Percentiles rank a stretch among this genome's conserved stretches.
Conservation (phyloP, 2,329 filamentous ascomycete species). For the Aureobasidium sp. region DNA sequence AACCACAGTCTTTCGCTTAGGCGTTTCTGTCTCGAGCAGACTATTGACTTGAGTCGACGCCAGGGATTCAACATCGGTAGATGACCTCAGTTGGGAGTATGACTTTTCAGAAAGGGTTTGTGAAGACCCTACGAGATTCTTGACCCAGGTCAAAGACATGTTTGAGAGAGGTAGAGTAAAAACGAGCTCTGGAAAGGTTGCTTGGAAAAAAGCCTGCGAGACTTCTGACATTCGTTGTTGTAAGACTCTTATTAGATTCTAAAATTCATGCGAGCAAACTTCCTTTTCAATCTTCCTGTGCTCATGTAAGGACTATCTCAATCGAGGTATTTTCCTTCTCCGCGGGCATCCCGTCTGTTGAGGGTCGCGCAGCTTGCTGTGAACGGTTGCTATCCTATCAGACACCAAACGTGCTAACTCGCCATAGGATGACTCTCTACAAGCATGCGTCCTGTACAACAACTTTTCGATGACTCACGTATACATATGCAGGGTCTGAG, state of each 20-base stretch:
- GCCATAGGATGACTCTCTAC: not conserved
- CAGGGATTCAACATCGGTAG: conserved; percentile 11
- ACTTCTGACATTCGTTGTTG: not conserved
- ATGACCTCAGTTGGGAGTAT: not conserved
- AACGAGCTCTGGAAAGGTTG: not conserved
- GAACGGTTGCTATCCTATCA: not conserved
- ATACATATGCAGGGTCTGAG: not conserved
- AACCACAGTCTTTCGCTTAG: not conserved
- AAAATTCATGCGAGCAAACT: not conserved
- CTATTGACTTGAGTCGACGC: conserved; percentile 3
- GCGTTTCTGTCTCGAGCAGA: not conserved
- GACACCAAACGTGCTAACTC: not conserved
- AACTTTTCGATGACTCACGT: not conserved
- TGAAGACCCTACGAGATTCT: not conserved
- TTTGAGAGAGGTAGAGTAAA: not conserved
- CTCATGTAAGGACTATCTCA: not conserved
- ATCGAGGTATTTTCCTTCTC: not conserved
- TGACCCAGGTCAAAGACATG: not conserved
- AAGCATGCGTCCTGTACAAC: not conserved
- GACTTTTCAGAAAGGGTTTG: not conserved
- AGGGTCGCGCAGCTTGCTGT: not conserved
- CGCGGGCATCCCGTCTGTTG: not conserved
- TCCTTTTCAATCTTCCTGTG: not conserved
- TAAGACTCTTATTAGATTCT: not conserved
- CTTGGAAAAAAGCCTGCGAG: not conserved